Evolutionary conservation across 2,329 filamentous ascomycete genomes (phyloP).

Genomic region (Talaromyces marneffei): DNA sequence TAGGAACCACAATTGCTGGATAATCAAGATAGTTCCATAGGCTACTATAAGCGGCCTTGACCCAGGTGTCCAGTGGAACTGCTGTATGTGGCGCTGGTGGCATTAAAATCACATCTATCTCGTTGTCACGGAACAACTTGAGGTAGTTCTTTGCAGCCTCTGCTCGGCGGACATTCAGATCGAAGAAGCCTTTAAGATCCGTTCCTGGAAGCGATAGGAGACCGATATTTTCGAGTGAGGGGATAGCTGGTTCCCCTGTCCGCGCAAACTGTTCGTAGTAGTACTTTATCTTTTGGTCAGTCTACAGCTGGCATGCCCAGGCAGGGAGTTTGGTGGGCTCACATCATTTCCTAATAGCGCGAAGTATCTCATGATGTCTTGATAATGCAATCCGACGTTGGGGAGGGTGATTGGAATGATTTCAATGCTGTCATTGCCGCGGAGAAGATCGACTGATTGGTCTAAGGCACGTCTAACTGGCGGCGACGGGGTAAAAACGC

Average conservation of each 20-base stretch:
- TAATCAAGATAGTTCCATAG: conserved; percentile 11
- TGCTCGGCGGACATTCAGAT: conserved; percentile 37
- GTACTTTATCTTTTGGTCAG: conserved; percentile 3
- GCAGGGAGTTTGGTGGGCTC: neutral
- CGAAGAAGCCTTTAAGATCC: conserved; percentile 37
- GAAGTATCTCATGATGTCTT: neutral
- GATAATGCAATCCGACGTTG: neutral
- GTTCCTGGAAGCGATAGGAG: conserved; percentile 13
- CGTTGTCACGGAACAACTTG: conserved; percentile 7
- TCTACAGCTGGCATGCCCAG: neutral
- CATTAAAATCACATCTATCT: conserved; percentile 44
- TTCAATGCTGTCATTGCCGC: conserved; percentile 21
- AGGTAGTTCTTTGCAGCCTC: conserved; percentile 20
- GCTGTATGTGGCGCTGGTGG: conserved; percentile 47
- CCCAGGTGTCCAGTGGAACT: conserved; percentile 42
- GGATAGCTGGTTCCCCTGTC: conserved; percentile 7
- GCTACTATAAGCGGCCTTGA: neutral
- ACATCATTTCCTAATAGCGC: conserved; percentile 5
- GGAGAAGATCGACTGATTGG: conserved; percentile 32
- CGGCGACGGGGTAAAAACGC: conserved; percentile 3
- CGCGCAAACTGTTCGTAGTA: conserved; percentile 5
- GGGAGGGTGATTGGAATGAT: neutral
- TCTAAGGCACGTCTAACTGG: conserved; percentile 6
- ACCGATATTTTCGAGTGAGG: conserved; percentile 6
- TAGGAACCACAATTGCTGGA: conserved; percentile 8